Conservation (phyloP, 1,284 basidiomycete species). For the Naganishia cerealis region DNA sequence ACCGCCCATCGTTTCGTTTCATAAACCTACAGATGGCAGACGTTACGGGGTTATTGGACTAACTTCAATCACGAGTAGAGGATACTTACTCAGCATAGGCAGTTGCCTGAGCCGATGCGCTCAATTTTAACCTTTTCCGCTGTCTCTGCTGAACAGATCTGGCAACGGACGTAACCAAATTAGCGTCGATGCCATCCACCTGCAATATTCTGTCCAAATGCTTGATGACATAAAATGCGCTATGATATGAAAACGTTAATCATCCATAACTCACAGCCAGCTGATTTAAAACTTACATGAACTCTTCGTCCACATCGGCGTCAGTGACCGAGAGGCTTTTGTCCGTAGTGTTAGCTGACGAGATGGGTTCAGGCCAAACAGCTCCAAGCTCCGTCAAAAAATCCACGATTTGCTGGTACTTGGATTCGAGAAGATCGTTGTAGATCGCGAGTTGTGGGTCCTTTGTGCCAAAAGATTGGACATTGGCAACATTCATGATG, state of each 20-base stretch:
- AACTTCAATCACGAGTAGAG: neutral
- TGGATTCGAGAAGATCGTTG: slow-evolving; percentile 73
- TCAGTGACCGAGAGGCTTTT: slow-evolving; percentile 3
- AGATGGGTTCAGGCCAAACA: slow-evolving; percentile 21
- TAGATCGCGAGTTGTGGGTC: slow-evolving; percentile 73
- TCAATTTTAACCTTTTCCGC: slow-evolving; percentile 74
- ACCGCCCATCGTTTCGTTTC: slow-evolving; percentile 65
- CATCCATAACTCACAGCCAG: slow-evolving; percentile 3
- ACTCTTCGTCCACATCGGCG: slow-evolving; percentile 25
- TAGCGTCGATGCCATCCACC: slow-evolving; percentile 39
- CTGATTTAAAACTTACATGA: slow-evolving; percentile 7
- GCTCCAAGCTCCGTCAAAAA: slow-evolving; percentile 74
- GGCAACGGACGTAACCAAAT: slow-evolving; percentile 34
- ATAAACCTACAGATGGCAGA: slow-evolving; percentile 61
- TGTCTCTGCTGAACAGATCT: slow-evolving; percentile 55
- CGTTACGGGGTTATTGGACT: neutral
- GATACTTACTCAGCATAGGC: slow-evolving; percentile 48
- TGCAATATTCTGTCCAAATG: slow-evolving; percentile 43
- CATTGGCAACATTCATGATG: slow-evolving; percentile 88
- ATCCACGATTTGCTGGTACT: slow-evolving; percentile 75
- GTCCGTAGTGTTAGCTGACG: neutral
- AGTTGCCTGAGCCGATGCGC: slow-evolving; percentile 58
- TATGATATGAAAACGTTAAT: slow-evolving; percentile 25
- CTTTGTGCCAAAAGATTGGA: slow-evolving; percentile 86
- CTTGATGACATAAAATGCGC: slow-evolving; percentile 47